phyloP scores from a whole-genome alignment of 129 eudicot genomes.

The Helichrysum umbraculigerum region DNA sequence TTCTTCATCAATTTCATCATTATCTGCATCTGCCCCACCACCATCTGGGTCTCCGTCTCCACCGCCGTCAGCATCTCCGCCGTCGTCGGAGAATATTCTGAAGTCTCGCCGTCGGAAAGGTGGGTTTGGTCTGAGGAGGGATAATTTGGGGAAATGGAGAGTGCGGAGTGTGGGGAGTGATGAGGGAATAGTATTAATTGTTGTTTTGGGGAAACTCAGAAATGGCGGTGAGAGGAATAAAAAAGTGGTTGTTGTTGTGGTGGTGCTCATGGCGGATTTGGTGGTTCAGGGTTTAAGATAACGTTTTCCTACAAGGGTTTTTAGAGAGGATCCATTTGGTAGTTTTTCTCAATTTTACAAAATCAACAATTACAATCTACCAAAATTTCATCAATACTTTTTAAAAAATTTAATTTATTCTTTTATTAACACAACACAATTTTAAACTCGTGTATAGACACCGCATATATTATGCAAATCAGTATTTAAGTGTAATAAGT shows the following conservation, averaged over 20 bases:
- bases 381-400: too few relatives aligned
- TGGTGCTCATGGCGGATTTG: conserved; percentile 40
- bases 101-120: conserved; percentile 39
- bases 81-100: conserved; percentile 70
- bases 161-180: conserved; percentile 24
- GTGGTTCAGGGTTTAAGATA: conserved; percentile 32
- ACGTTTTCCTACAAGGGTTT: conserved; percentile 21
- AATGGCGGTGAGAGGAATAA: conserved; percentile 43
- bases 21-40: conserved; percentile 48
- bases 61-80: conserved; percentile 43
- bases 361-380: too few relatives aligned
- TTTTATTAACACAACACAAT: too few relatives aligned
- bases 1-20: conserved; percentile 80
- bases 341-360: too few relatives aligned
- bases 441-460: too few relatives aligned
- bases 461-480: too few relatives aligned
- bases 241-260: conserved; percentile 16
- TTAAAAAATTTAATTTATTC: too few relatives aligned
- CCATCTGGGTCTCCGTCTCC: conserved; percentile 49
- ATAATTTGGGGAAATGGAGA: conserved; percentile 9
- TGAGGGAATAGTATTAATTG: conserved; percentile 23
- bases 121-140: conserved; percentile 20
- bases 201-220: conserved; percentile 24
- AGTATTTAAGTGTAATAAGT: too few relatives aligned
- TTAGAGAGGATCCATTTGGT: background rate